These are phyloP conservation scores for Penicillium simplicissimum DNA, from an alignment of 495 filamentous ascomycete species.

Conservation along the genomic window DNA sequence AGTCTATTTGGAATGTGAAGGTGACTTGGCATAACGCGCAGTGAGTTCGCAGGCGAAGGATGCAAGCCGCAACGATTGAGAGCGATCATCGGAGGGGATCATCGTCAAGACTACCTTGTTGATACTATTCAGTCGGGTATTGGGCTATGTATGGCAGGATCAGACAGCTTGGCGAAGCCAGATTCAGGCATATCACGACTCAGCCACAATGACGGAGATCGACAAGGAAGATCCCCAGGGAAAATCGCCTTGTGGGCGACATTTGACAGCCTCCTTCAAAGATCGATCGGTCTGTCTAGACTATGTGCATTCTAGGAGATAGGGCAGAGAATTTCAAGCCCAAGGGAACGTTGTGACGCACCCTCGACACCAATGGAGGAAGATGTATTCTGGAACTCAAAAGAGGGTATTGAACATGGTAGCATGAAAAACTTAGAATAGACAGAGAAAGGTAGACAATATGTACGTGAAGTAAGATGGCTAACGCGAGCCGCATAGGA, in stretches of 20 bases:
- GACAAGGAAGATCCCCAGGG: not conserved
- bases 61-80: not conserved
- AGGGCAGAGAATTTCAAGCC: not conserved
- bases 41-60: not conserved
- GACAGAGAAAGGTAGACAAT: conserved; percentile 10
- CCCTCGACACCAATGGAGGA: not conserved
- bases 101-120: not conserved
- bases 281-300: not conserved
- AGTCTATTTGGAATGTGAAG: too few species aligned
- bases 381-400: not conserved
- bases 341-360: not conserved
- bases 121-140: not conserved
- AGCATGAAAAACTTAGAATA: not conserved
- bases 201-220: not conserved
- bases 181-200: not conserved
- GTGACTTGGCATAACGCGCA: too few species aligned
- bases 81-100: not conserved
- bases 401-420: conserved; percentile 13
- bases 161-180: not conserved
- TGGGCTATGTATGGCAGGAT: not conserved
- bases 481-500: conserved; percentile 4
- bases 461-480: conserved; percentile 19
- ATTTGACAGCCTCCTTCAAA: not conserved
- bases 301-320: not conserved
- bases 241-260: not conserved